Conservation (phyloP, 2,329 filamentous ascomycete species). For the Monilinia fructigena region DNA sequence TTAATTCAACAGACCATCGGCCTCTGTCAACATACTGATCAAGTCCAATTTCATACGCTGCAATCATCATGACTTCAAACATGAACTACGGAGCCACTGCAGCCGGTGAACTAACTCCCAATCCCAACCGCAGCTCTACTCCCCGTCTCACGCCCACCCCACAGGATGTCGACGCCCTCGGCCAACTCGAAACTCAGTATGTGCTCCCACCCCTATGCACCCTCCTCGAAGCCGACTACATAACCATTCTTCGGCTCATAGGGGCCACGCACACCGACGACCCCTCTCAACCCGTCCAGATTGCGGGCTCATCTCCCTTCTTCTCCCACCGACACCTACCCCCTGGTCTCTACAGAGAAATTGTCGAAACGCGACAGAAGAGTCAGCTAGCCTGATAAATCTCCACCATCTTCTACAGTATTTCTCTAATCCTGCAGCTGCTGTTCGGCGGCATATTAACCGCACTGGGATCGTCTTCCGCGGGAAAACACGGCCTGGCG, state of each 20-base stretch:
- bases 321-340: constrained; percentile 24
- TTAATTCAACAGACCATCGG: background rate
- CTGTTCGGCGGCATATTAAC: constrained; percentile 34
- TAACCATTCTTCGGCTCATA: constrained; percentile 3
- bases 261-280: constrained; percentile 2
- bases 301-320: constrained; percentile 13
- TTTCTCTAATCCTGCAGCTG: constrained; percentile 31
- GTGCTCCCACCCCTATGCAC: constrained; percentile 18
- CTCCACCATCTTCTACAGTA: constrained; percentile 29
- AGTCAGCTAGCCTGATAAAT: constrained; percentile 30
- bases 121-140: background rate
- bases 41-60: no score
- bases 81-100: background rate
- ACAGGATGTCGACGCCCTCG: constrained; percentile 18
- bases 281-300: constrained; percentile 16
- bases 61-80: background rate
- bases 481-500: constrained; percentile 21
- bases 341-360: constrained; percentile 31
- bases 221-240: constrained; percentile 14
- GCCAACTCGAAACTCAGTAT: constrained; percentile 10
- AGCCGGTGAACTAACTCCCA: background rate
- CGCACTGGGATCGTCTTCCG: constrained; percentile 28
- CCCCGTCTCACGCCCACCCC: background rate
- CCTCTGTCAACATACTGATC: background rate
- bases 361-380: constrained; percentile 25